Percentiles rank a stretch among this genome's conserved stretches.
phyloP scores from a whole-genome alignment of 768 basidiomycete genomes.

The Daedaleopsis sinensis region DNA sequence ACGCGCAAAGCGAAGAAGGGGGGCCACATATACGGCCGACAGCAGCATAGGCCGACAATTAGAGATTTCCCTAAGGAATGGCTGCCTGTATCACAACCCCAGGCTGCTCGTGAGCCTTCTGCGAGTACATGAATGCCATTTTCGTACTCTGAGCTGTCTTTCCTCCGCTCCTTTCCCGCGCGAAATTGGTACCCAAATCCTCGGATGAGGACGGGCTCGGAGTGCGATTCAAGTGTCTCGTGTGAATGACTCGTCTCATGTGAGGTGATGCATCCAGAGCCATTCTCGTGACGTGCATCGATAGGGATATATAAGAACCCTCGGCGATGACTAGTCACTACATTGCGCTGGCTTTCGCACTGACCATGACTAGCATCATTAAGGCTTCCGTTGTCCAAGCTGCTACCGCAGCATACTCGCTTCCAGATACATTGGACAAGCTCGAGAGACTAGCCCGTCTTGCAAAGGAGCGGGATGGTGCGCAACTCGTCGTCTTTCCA shows the following conservation, averaged over 20 bases:
- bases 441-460: slow-evolving; percentile 48
- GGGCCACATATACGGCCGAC: slow-evolving; percentile 58
- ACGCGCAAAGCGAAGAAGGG: slow-evolving; percentile 73
- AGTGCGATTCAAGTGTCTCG: slow-evolving; percentile 5
- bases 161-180: background rate
- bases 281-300: slow-evolving; percentile 9
- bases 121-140: slow-evolving; percentile 20
- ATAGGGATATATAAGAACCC: slow-evolving; percentile 3
- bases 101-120: slow-evolving; percentile 14
- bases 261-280: background rate
- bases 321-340: background rate
- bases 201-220: slow-evolving; percentile 3
- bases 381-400: slow-evolving; percentile 58
- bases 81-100: slow-evolving; percentile 50
- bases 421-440: slow-evolving; percentile 51
- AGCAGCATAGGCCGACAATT: slow-evolving; percentile 61
- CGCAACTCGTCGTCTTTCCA: slow-evolving; percentile 57
- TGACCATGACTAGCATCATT: slow-evolving; percentile 33
- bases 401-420: slow-evolving; percentile 47
- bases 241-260: slow-evolving; percentile 6
- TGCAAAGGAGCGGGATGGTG: slow-evolving; percentile 48
- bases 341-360: background rate
- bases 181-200: background rate
- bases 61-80: slow-evolving; percentile 86
- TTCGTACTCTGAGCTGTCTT: slow-evolving; percentile 1